Evolutionary conservation across 2,329 filamentous ascomycete species (phyloP), one percentile per base, ranked within the genome.

Genomic region (Neurospora sp.): DNA sequence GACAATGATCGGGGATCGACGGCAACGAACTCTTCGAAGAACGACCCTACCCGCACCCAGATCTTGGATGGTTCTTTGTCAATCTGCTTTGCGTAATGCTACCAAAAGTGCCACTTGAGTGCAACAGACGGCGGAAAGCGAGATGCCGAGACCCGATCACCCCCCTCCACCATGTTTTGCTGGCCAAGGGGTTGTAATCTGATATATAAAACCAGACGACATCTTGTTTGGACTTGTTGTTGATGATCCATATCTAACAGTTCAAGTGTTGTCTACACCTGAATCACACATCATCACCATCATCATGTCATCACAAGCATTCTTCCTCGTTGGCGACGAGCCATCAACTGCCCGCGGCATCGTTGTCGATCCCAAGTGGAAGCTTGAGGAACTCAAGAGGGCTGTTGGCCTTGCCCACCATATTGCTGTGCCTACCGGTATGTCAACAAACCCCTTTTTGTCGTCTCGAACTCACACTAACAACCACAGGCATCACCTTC

Each of bases 341-440:
- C 28, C 66, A 62, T 78, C 78, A 10, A 78, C 75, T 17, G 77
- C 79, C 33, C 77, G 72, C 68, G 77, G 80, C 8, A 77, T 84
- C 39, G 79, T 76, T 77, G 23, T 69, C 4, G 66, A 69, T 41
- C 75, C 5, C 75, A n/a, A 78, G 10, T 40, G 57, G 38, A 72
- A 81, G 52, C 75, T 79, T 33, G 78, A 81, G 37, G 78, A 77
- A 17, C 77, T 83, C 1, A 78, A 78, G 38, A 67, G 69, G 17
- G 66, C 70, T 15, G 67, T 71, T 40, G 70, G 66, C 3, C 70
- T 68, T 10, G 52, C 52, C 15, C 69, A 68, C 6, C 77, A 82
- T 65, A 72, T 82, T 15, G 75, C 84, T 1, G 84, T 85, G 0
- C 83, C 85, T 6, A 77, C 76, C 23, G 82, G 80, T 10, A 76